Evolutionary conservation across 495 filamentous ascomycete species (phyloP), one percentile per base, ranked within the genome.

Genomic region (Neurospora cerealis): DNA sequence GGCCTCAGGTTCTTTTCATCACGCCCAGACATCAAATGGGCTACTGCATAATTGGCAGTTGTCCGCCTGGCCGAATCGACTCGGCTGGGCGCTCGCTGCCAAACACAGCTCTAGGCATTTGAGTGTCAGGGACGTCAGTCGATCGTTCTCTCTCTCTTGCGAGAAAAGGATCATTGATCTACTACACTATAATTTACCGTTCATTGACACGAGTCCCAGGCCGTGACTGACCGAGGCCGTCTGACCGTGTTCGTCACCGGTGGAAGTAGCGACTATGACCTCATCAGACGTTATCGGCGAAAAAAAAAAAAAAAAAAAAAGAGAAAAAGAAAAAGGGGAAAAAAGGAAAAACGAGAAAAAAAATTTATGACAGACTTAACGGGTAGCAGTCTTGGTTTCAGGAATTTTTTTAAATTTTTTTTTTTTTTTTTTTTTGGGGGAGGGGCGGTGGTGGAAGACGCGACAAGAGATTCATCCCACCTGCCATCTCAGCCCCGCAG

Each of bases 371-470:
- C n/a, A n/a, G 8, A 9, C 42, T n/a, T 7, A n/a, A 4, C 42
- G 0, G 42, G 7, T 0, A n/a, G 9, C 2, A 44, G 3, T 17
- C 19, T 9, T 4, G 1, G 7, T 9, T 2, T 4, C 42, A n/a
- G 3, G 2, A 28, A 28, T 28, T 28, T 28, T 24, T 48, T 5
- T 13, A n/a, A n/a, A n/a, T n/a, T 48, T 7, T 11, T 48, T 11
- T 3, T 24, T 21, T 46, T 46, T 21, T 46, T 2, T 21, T 46
- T 3, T 10, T 10, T 21, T 48, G 44, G 8, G n/a, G 4, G 44
- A 8, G 4, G 8, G 42, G 40, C 0, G 9, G 44, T 48, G 44
- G 44, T 9, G 44, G n/a, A 48, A 48, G 9, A n/a, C 44, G 44
- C 44, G 44, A 48, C n/a, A n/a, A n/a, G 44, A 46, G 1, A 24